A percentile compares a stretch with the other conserved stretches of the same genome.
These are phyloP conservation scores for Chalciporus sphaerocephalus DNA, from an alignment of 768 basidiomycete genomes.

Conservation along the genomic window DNA sequence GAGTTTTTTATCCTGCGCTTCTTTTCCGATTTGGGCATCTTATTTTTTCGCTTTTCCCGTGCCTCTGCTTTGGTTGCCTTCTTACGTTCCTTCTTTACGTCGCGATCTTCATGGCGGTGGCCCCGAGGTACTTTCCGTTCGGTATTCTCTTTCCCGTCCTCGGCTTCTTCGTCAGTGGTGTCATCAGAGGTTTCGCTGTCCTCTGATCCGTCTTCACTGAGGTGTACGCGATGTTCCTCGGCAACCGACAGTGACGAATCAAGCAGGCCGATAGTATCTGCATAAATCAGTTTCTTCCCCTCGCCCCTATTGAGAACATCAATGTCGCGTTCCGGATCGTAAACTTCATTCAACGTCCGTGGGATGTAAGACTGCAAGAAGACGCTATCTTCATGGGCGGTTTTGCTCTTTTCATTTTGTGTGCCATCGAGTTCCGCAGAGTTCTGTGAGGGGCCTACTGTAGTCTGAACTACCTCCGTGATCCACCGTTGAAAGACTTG, in stretches of 20 bases:
- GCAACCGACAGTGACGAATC: constrained; percentile 25
- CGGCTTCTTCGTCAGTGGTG: constrained; percentile 34
- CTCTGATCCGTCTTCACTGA: constrained; percentile 17
- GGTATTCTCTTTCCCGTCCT: constrained; percentile 31
- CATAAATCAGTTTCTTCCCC: constrained; percentile 76
- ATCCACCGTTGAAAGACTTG: constrained; percentile 46
- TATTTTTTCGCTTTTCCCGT: constrained; percentile 81
- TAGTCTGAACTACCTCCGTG: constrained; percentile 32
- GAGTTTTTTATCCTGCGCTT: constrained; percentile 70
- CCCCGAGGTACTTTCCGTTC: constrained; percentile 67
- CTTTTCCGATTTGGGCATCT: constrained; percentile 96
- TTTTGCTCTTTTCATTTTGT: constrained; percentile 10
- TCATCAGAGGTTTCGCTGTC: constrained; percentile 24
- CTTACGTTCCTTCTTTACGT: constrained; percentile 92
- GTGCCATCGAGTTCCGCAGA: constrained; percentile 10
- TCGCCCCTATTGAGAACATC: constrained; percentile 69
- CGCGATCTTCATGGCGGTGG: constrained; percentile 89
- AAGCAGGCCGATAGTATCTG: constrained; percentile 79
- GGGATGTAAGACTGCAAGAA: constrained; percentile 94
- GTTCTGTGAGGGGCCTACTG: constrained; percentile 11
- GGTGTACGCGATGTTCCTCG: constrained; percentile 13
- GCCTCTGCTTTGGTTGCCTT: constrained; percentile 83
- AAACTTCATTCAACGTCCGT: constrained; percentile 85
- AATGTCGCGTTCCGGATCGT: constrained; percentile 91
- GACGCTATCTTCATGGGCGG: constrained; percentile 77